Conservation (phyloP, 2,329 filamentous ascomycete species). For the Phyllosticta paracitricarpa region DNA sequence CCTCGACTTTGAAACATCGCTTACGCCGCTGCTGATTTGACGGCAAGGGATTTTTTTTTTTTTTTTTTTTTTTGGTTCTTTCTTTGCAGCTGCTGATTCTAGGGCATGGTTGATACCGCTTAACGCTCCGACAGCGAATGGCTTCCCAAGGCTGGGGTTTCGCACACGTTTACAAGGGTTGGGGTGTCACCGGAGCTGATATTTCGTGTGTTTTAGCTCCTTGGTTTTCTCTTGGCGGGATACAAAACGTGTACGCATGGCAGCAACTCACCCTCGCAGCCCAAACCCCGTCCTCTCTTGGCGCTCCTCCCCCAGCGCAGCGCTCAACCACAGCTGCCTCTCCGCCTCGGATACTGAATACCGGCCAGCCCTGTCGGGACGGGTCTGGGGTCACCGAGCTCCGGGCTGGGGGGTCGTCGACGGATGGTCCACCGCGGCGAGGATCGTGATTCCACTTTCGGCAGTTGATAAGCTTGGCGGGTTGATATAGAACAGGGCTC, state of each 20-base stretch:
- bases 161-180: neutral
- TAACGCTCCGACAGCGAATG: neutral
- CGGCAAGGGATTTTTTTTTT: neutral
- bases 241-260: constrained; percentile 1
- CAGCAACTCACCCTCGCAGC: neutral
- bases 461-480: neutral
- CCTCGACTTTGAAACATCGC: neutral
- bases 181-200: neutral
- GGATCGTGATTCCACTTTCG: neutral
- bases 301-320: neutral
- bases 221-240: constrained; percentile 3
- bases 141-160: neutral
- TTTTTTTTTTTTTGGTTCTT: neutral
- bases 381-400: neutral
- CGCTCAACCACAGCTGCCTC: neutral
- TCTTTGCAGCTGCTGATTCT: neutral
- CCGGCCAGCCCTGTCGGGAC: neutral
- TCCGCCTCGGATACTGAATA: neutral
- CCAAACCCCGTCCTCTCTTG: neutral
- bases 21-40: neutral
- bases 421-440: neutral
- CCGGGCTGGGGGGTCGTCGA: neutral
- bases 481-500: neutral
- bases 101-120: neutral
- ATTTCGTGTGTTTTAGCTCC: neutral